Evolutionary conservation across 2,329 filamentous ascomycete species (phyloP).

Genomic region (Ophiostoma fasciatum): DNA sequence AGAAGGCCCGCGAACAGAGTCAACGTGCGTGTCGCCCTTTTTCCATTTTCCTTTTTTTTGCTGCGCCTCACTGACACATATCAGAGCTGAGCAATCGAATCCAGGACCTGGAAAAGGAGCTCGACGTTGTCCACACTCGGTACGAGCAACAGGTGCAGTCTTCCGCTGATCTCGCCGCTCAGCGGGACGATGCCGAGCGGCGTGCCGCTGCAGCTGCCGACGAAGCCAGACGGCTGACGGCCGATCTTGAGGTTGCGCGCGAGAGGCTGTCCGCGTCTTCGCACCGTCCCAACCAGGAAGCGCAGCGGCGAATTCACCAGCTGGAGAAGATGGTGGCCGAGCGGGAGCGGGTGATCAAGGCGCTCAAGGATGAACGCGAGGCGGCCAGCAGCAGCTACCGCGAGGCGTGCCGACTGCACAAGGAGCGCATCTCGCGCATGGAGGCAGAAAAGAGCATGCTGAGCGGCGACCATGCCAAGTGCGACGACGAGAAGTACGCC

Average conservation of each 20-base stretch:
- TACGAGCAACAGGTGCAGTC: constrained; percentile 6
- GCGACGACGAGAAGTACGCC: constrained; percentile 8
- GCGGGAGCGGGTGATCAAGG: constrained; percentile 12
- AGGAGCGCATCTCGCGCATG: constrained; percentile 11
- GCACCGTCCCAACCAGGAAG: constrained; percentile 5
- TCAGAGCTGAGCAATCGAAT: constrained; percentile 7
- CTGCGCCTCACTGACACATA: neutral
- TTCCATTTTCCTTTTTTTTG: neutral
- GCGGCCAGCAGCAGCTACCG: constrained; percentile 11
- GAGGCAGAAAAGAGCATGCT: constrained; percentile 11
- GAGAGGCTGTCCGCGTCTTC: constrained; percentile 2
- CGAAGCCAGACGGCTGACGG: constrained; percentile 3
- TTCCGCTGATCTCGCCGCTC: neutral
- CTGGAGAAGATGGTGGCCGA: constrained; percentile 12
- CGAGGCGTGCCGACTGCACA: constrained; percentile 9
- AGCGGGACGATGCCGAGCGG: constrained; percentile 8
- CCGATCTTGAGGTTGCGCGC: constrained; percentile 7
- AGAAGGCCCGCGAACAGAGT: constrained; percentile 7
- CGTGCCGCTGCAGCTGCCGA: constrained; percentile 3
- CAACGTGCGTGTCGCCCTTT: constrained; percentile 3
- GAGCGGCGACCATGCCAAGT: constrained; percentile 12
- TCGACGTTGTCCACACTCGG: constrained; percentile 7
- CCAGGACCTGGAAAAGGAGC: constrained; percentile 9
- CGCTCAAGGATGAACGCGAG: constrained; percentile 10
- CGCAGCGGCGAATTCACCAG: constrained; percentile 11